Base-by-base conservation (phyloP, 768 basidiomycete species). In the Boletus subcaerulescens region DNA sequence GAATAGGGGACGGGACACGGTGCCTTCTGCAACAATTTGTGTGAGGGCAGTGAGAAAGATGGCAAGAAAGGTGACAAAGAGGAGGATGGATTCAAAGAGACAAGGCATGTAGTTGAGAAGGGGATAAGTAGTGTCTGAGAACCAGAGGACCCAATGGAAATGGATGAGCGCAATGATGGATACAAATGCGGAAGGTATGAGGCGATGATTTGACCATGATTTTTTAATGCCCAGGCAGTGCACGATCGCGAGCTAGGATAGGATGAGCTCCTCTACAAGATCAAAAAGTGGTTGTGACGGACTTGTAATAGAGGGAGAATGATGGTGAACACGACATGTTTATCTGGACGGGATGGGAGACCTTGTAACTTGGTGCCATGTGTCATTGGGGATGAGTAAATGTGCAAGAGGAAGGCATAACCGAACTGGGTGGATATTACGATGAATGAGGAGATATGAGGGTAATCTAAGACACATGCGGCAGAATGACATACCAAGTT, bases 61-160 rank as follows among this genome's bases (percentile, higher is more conserved):
- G 8, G 89, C 86, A 40, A 87, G 72, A 6, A 80, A 44, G 12
- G 85, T 86, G 40, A 84, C 76, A 22, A 67, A 65, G 31, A 88
- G 60, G 38, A 91, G 78, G 46, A 80, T 45, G 1, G 86, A 80
- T 66, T 91, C 89, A 53, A 91, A 83, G 51, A 87, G 69, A 68
- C 84, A 87, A 5, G 87, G 86, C 52, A 90, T 77, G 57, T 87
- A 87, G 64, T 86, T 89, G 52, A 90, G 78, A 13, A 89, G 75
- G 1, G 89, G 89, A 62, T 89, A 89, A 13, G 75, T 71, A 5
- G 73, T 58, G 0, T 76, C 69, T 0, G 74, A 77, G 56, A 70
- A 65, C 70, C 79, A 80, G 41, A 87, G 68, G 14, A 88, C 83
- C 42, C 71, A 70, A 61, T 89, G 85, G 66, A 90, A 91, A 64